phyloP scores from a whole-genome alignment of 164 flowering plant genomes.

The Umbellularia californica region DNA sequence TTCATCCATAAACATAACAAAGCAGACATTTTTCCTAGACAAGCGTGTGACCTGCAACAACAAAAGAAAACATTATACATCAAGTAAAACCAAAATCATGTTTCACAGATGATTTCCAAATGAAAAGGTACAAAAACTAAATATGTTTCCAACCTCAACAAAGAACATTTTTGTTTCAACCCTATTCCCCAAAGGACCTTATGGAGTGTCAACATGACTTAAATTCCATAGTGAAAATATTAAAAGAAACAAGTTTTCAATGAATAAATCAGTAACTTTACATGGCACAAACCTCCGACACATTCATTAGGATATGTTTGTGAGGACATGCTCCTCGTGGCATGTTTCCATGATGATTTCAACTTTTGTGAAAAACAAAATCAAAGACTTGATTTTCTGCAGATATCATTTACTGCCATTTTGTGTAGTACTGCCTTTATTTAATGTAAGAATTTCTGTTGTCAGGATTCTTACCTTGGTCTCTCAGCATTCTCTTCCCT shows the following conservation, averaged over 20 bases:
- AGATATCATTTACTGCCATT: too few species aligned
- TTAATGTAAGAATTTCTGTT: too few species aligned
- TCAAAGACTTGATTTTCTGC: too few species aligned
- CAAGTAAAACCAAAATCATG: background rate
- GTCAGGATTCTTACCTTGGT: too few species aligned
- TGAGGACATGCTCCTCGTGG: too few species aligned
- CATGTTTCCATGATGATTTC: too few species aligned
- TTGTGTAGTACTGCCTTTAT: too few species aligned
- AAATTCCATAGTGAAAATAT: background rate
- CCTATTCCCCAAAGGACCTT: background rate
- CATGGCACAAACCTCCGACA: too few species aligned
- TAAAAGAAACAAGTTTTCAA: background rate
- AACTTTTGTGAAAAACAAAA: too few species aligned
- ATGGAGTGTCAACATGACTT: background rate
- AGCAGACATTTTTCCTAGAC: constrained; percentile 95
- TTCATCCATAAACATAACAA: constrained; percentile 92
- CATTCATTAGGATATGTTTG: too few species aligned
- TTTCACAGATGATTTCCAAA: background rate
- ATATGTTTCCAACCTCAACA: background rate
- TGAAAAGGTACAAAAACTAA: background rate
- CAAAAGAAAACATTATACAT: background rate
- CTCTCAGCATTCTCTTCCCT: too few species aligned
- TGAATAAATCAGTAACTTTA: too few species aligned
- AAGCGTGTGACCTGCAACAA: constrained; percentile 64
- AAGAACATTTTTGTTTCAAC: background rate